A percentile compares a stretch with the other conserved stretches of the same genome.
Conservation (phyloP, 345 rosid species). For the Linum lewisii region DNA sequence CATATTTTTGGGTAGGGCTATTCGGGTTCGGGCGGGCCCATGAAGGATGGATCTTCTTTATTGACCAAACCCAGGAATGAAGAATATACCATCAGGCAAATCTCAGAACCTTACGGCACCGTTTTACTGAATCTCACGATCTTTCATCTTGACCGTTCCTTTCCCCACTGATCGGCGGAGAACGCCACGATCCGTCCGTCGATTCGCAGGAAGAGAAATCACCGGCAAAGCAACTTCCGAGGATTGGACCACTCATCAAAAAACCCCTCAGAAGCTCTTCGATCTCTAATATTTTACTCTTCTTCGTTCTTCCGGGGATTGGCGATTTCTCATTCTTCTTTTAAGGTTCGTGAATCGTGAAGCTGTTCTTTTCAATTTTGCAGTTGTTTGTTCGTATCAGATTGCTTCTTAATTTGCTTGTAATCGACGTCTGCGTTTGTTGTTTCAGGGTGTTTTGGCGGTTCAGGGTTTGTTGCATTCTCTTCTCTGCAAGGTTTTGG, state of each 20-base stretch:
- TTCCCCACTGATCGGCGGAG: neutral
- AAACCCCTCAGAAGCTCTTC: neutral
- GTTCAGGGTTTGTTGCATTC: neutral
- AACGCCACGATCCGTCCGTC: neutral
- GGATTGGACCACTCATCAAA: neutral
- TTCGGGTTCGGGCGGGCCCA: too few species aligned
- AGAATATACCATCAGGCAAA: neutral
- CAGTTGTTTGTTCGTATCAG: neutral
- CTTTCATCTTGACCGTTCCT: neutral
- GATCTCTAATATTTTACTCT: neutral
- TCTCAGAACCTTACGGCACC: neutral
- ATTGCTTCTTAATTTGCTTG: neutral
- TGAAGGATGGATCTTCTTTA: too few species aligned
- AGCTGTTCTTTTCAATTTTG: neutral
- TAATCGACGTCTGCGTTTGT: neutral
- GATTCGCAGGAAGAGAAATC: neutral
- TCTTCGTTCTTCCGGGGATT: neutral
- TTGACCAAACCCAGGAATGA: too few species aligned
- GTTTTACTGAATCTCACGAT: neutral
- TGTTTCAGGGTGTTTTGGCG: neutral
- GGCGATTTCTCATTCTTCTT: neutral
- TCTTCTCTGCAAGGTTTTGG: conserved; percentile 2
- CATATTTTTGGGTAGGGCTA: too few species aligned
- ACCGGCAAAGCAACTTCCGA: neutral
- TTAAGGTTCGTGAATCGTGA: neutral